phyloP scores from a whole-genome alignment of 2,329 filamentous ascomycete genomes.

The Cordyceps fumosorosea region DNA sequence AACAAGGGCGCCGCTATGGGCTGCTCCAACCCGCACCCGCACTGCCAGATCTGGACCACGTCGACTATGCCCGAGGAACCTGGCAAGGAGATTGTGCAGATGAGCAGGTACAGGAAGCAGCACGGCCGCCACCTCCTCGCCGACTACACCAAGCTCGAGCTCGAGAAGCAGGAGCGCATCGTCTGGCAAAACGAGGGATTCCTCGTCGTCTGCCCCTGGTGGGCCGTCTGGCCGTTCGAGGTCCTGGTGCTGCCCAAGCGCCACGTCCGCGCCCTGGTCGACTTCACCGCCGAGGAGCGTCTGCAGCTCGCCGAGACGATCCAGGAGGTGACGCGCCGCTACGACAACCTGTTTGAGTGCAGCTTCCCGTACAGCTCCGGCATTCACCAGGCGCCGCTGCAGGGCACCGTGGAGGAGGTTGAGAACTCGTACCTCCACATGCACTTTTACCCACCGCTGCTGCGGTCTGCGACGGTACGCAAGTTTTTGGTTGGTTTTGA shows the following conservation, averaged over 20 bases:
- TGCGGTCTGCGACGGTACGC: conserved; percentile 86
- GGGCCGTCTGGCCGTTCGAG: conserved; percentile 97
- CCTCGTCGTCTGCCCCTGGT: conserved; percentile 89
- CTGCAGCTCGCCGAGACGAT: conserved; percentile 73
- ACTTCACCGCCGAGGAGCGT: conserved; percentile 67
- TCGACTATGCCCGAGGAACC: conserved; percentile 88
- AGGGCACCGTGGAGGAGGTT: conserved; percentile 73
- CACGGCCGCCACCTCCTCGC: conserved; percentile 71
- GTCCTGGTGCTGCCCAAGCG: conserved; percentile 80
- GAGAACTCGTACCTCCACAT: conserved; percentile 89
- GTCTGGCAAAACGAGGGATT: conserved; percentile 85
- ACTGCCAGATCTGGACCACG: conserved; percentile 95
- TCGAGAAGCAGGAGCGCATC: conserved; percentile 73
- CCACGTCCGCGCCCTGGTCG: conserved; percentile 78
- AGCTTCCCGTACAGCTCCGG: conserved; percentile 96
- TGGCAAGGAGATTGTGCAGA: conserved; percentile 66
- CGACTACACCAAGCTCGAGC: conserved; percentile 81
- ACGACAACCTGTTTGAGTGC: conserved; percentile 96
- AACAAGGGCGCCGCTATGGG: conserved; percentile 98
- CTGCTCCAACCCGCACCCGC: conserved; percentile 95
- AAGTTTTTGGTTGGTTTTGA: conserved; percentile 98
- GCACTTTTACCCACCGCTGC: conserved; percentile 92
- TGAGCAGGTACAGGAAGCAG: conserved; percentile 69
- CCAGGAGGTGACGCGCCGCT: conserved; percentile 80
- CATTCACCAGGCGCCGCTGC: conserved; percentile 87